Evolutionary conservation across 1,284 basidiomycete genomes (phyloP), one percentile per base, ranked within the genome.

Genomic region (Trametes versicolor): DNA sequence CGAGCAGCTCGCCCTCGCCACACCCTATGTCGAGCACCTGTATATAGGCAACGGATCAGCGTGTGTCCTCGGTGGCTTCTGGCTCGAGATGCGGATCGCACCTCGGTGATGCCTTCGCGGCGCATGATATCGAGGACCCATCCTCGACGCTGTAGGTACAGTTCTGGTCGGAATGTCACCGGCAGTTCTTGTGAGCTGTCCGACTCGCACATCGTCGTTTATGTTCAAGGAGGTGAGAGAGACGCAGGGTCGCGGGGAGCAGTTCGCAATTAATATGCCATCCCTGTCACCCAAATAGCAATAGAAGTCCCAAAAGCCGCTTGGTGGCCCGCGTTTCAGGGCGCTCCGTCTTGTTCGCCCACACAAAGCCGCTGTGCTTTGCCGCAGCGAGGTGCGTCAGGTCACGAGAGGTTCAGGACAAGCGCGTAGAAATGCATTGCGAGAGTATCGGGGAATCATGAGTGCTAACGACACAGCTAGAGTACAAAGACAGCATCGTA

Each of bases 1-100:
- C 75, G n/a, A 95, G 83, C 9, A 95, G 82, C 51, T 87, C 81
- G 27, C 93, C 93, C 77, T 92, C 87, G 43, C 93, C 93, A 70
- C 93, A 95, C 5, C 93, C 93, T 27, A 94, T 80, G 71, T 95
- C 93, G 50, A 94, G 78, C 13, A 94, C 82, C 93, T 93, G 70
- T 27, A 13, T 15, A 15, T 9, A 13, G 10, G 12, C n/a, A 8
- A 43, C 29, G 8, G 29, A 45, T 56, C 29, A 56, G 54, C 54
- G 37, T 17, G n/a, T 39, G 48, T 27, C n/a, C 34, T 23, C 4
- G 2, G 9, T 25, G 36, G 34, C 48, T 29, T 53, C n/a, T 23
- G 19, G 3, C 19, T 29, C 4, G 19, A 7, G 6, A 13, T 32
- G 41, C 25, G 37, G 61, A 52, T 45, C 84, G 68, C 70, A 91